These are phyloP conservation scores for Tylopilus sp. DNA, from an alignment of 768 basidiomycete genomes.

Conservation along the genomic window DNA sequence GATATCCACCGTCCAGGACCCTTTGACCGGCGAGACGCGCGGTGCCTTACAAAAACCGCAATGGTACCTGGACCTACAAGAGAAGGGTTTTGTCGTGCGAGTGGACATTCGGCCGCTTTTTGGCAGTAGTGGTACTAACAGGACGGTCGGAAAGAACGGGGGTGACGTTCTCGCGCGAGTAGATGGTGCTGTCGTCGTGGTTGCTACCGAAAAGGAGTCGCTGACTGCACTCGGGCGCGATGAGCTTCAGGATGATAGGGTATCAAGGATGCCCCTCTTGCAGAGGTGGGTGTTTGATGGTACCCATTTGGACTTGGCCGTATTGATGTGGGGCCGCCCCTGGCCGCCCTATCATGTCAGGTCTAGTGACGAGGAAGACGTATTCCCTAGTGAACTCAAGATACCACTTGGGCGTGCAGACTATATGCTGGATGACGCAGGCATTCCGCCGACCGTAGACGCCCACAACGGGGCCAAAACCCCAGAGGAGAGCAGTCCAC, in stretches of 20 bases:
- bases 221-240: slow-evolving; percentile 69
- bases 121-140: slow-evolving; percentile 1
- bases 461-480: slow-evolving; percentile 14
- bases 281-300: slow-evolving; percentile 47
- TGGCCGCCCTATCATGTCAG: slow-evolving; percentile 33
- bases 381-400: slow-evolving; percentile 58
- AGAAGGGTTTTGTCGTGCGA: slow-evolving; percentile 56
- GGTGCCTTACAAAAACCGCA: slow-evolving; percentile 58
- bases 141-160: slow-evolving; percentile 5
- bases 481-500: slow-evolving; percentile 16
- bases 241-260: slow-evolving; percentile 70
- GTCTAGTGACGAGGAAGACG: slow-evolving; percentile 52
- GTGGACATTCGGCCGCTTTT: slow-evolving; percentile 52
- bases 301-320: slow-evolving; percentile 2
- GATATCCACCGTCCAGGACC: slow-evolving; percentile 73
- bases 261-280: slow-evolving; percentile 62
- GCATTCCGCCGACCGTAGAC: slow-evolving; percentile 8
- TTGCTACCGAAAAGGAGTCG: slow-evolving; percentile 74
- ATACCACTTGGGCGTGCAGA: slow-evolving; percentile 59
- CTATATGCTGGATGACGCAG: slow-evolving; percentile 48
- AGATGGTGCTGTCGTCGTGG: slow-evolving; percentile 37
- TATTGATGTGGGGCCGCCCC: slow-evolving; percentile 2
- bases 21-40: slow-evolving; percentile 68
- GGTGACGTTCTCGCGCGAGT: slow-evolving; percentile 25
- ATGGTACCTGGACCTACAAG: slow-evolving; percentile 71